phyloP scores from a whole-genome alignment of 139 green algal genomes.

The Tetradesmus obliquus region DNA sequence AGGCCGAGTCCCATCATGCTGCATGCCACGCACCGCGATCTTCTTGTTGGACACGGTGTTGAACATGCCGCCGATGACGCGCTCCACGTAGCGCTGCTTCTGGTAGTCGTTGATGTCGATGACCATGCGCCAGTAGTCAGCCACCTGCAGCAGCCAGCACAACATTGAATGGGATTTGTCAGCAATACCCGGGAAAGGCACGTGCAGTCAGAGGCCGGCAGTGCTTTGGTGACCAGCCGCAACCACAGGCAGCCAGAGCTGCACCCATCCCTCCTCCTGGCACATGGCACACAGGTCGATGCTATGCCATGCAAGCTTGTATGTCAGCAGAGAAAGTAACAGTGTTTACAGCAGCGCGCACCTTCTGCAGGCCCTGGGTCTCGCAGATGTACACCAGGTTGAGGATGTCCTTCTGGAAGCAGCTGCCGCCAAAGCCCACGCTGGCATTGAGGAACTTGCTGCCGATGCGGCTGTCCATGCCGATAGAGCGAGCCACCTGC shows the following conservation, averaged over 20 bases:
- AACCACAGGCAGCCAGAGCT: not conserved
- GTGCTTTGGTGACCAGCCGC: not conserved
- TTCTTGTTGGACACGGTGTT: conserved; percentile 97
- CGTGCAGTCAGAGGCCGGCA: not conserved
- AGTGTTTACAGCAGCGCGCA: conserved; percentile 48
- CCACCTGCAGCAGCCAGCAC: conserved; percentile 72
- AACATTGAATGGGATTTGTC: not conserved
- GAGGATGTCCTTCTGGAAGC: conserved; percentile 99
- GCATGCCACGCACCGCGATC: conserved; percentile 78
- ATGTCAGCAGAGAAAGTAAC: not conserved
- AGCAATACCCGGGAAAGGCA: not conserved
- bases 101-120: conserved; percentile 99
- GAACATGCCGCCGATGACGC: conserved; percentile 98
- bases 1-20: not conserved
- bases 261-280: not conserved
- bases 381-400: conserved; percentile 99
- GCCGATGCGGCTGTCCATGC: conserved; percentile 96
- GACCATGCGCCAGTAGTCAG: conserved; percentile 95
- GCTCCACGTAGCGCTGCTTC: conserved; percentile 97
- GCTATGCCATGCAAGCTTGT: not conserved
- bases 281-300: not conserved
- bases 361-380: conserved; percentile 91
- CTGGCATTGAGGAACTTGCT: conserved; percentile 97
- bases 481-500: conserved; percentile 93
- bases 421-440: conserved; percentile 98